A percentile compares a stretch with the other conserved stretches of the same genome.
phyloP scores from a whole-genome alignment of 805 yeast species.

The Candida railenensis region DNA sequence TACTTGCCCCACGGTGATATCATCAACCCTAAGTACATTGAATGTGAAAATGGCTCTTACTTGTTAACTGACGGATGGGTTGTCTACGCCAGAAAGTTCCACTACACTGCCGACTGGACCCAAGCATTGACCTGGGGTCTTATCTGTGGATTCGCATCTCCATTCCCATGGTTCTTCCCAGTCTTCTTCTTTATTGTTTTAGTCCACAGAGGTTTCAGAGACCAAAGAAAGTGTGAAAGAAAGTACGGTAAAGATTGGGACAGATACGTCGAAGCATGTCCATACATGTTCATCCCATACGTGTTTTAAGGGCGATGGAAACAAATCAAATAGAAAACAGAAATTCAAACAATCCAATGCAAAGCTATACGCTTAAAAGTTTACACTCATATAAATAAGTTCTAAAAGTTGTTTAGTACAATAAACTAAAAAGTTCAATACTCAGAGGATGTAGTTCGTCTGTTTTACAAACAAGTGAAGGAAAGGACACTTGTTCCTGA shows the following conservation, averaged over 20 bases:
- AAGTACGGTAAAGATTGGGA: slow-evolving; percentile 97
- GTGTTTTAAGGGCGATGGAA: slow-evolving; percentile 47
- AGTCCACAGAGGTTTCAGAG: slow-evolving; percentile 86
- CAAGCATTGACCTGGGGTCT: slow-evolving; percentile 92
- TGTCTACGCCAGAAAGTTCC: slow-evolving; percentile 87
- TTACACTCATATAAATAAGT: too few species aligned
- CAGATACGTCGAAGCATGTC: slow-evolving; percentile 80
- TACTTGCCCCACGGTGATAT: slow-evolving; percentile 82
- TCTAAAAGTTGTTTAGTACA: neutral
- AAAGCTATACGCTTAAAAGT: neutral
- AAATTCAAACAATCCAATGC: neutral
- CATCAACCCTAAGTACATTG: slow-evolving; percentile 80
- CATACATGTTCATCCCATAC: slow-evolving; percentile 88
- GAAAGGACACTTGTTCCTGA: neutral
- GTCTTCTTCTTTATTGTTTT: slow-evolving; percentile 83
- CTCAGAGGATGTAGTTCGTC: too few species aligned
- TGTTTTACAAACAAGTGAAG: too few species aligned
- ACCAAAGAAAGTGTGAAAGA: slow-evolving; percentile 74
- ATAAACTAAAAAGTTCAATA: too few species aligned
- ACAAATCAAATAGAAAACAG: neutral
- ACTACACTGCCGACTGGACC: slow-evolving; percentile 91
- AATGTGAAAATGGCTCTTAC: slow-evolving; percentile 79
- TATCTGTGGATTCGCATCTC: slow-evolving; percentile 81
- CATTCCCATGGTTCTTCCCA: slow-evolving; percentile 97
- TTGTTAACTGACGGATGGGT: slow-evolving; percentile 94